Conservation (phyloP, 2,329 filamentous ascomycete genomes). For the Byssochlamys sp. region DNA sequence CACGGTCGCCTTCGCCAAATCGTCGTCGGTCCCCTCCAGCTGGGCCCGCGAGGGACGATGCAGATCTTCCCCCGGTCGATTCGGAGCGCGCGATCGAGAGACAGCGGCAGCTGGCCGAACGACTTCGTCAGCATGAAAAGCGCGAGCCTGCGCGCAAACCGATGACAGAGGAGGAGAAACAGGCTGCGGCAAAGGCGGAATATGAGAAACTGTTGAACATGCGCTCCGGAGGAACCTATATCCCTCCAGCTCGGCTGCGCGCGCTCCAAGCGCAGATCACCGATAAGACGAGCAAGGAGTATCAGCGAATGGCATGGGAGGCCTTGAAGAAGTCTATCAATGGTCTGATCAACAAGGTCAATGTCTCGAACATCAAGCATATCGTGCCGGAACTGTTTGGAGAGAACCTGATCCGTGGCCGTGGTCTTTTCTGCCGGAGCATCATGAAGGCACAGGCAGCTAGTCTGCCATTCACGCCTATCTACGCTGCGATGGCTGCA, state of each 20-base stretch:
- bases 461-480: constrained; percentile 88
- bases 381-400: constrained; percentile 93
- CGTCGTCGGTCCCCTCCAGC: constrained; percentile 40
- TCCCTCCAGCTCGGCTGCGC: constrained; percentile 79
- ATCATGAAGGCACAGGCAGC: constrained; percentile 98
- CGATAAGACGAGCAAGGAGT: constrained; percentile 91
- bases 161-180: constrained; percentile 70
- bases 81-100: constrained; percentile 41
- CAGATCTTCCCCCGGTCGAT: constrained; percentile 41
- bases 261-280: constrained; percentile 94
- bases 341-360: constrained; percentile 97
- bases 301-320: constrained; percentile 98
- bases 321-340: constrained; percentile 98
- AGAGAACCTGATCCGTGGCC: constrained; percentile 84
- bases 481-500: constrained; percentile 89
- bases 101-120: constrained; percentile 43
- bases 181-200: constrained; percentile 79
- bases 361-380: constrained; percentile 92
- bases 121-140: constrained; percentile 44
- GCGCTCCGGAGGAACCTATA: constrained; percentile 91
- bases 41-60: constrained; percentile 22
- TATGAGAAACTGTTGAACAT: constrained; percentile 86
- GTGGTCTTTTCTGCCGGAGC: constrained; percentile 85
- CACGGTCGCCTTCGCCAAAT: constrained; percentile 44
- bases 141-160: constrained; percentile 41